Evolutionary conservation across 345 rosid species (phyloP).

Genomic region (Anastatica hierochuntica): DNA sequence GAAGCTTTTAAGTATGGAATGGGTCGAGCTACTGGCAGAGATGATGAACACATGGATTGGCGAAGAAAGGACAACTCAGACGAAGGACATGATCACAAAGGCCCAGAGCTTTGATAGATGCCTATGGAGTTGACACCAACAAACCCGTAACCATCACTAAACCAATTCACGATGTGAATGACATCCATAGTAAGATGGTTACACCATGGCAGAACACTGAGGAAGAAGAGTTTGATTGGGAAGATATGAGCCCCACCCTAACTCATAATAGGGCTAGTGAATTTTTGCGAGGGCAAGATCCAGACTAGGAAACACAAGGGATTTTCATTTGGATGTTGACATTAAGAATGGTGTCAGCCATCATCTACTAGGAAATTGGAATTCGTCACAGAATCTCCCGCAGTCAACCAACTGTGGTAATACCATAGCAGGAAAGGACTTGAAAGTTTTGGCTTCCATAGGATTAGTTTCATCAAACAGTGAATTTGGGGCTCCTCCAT

Average conservation of each 20-base stretch:
- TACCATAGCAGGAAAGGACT: conserved; percentile 38
- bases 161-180: conserved; percentile 44
- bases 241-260: conserved; percentile 93
- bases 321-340: conserved; percentile 34
- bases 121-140: conserved; percentile 85
- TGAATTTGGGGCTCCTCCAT: conserved; percentile 31
- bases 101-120: conserved; percentile 90
- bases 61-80: conserved; percentile 47
- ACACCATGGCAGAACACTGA: conserved; percentile 96
- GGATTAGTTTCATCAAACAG: conserved; percentile 34
- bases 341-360: conserved; percentile 29
- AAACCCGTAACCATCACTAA: conserved; percentile 36
- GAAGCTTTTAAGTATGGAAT: conserved; percentile 44
- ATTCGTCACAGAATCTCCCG: conserved; percentile 26
- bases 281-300: conserved; percentile 36
- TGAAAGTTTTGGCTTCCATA: conserved; percentile 33
- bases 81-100: conserved; percentile 55
- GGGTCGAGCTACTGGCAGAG: conserved; percentile 38
- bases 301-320: conserved; percentile 33
- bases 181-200: conserved; percentile 41
- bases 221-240: conserved; percentile 99
- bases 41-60: conserved; percentile 49
- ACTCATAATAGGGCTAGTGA: conserved; percentile 46
- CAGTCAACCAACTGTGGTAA: conserved; percentile 34
- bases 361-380: conserved; percentile 43